Evolutionary conservation across 768 basidiomycete species (phyloP).

Genomic region (Boletellus emodensis): DNA sequence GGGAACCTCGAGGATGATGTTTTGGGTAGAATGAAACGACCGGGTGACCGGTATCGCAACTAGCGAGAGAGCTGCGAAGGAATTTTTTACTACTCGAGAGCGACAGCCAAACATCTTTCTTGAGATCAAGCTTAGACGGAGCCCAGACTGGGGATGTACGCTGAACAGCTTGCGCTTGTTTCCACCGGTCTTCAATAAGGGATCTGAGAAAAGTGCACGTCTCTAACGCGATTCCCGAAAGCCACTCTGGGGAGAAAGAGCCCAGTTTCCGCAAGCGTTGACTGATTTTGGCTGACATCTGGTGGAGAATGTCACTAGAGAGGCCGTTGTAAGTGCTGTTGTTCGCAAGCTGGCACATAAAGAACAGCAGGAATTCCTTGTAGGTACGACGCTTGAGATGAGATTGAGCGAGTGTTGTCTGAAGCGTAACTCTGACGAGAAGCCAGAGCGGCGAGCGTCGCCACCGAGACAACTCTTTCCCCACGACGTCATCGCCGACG

Average conservation of each 20-base stretch:
- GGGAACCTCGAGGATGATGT: conserved; percentile 4
- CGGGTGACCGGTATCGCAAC: conserved; percentile 4
- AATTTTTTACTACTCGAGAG: conserved; percentile 30
- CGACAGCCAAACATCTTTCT: conserved; percentile 31
- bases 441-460: conserved; percentile 37
- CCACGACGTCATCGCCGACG: not conserved
- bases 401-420: conserved; percentile 23
- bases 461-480: conserved; percentile 27
- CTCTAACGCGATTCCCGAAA: conserved; percentile 1
- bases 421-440: conserved; percentile 17
- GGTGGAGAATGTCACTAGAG: conserved; percentile 26
- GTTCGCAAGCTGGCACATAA: conserved; percentile 30
- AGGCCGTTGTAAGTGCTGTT: conserved; percentile 11
- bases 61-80: conserved; percentile 19
- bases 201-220: conserved; percentile 22
- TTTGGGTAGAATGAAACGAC: not conserved
- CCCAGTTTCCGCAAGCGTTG: not conserved
- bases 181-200: conserved; percentile 34
- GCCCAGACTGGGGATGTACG: conserved; percentile 26
- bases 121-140: conserved; percentile 26
- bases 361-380: conserved; percentile 47
- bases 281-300: not conserved
- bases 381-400: conserved; percentile 27
- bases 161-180: conserved; percentile 23
- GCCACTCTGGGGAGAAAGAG: not conserved